Base-by-base conservation (phyloP, 345 rosid species). In the Ceriops tagal region DNA sequence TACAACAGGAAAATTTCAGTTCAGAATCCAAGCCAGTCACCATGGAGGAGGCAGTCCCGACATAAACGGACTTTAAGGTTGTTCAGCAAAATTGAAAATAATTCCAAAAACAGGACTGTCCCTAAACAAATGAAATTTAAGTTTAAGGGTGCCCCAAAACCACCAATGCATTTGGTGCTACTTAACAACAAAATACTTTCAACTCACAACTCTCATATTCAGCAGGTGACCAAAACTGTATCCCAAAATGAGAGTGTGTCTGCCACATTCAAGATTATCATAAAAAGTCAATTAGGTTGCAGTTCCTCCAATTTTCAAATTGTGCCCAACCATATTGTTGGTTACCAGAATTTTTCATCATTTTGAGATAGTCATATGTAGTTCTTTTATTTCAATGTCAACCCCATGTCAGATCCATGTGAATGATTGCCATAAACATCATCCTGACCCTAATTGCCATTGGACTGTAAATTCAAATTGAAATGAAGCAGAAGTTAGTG, bases 1-100 rank as follows among this genome's bases (percentile, higher is more conserved):
- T 49, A 58, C 77, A 71, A 63, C 57, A 73, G 55, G 68, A 63
- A 53, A 31, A 34, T 65, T 49, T 55, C 51, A 67, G 6, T 62
- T 72, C 53, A 53, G 61, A 61, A 43, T 24, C 24, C 11, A 24
- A 1, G 11, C 31, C 13, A 10, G 59, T 27, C 11, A 56, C 28
- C 5, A 3, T 24, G 30, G 49, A 43, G 49, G 18, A 11, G 49
- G 19, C 16, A 43, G 15, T 43, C 18, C 18, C 49, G 13, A 43
- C 5, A 43, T 18, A 43, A 43, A 43, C 5, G 5, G 18, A 3
- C 49, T 13, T 43, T 43, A 43, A 43, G 49, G 18, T 15, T 11
- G 49, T 13, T 11, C 18, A 43, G 19, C 16, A 13, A 13, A 43
- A 43, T 43, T 43, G 49, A 43, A 13, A 43, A 43, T 15, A 43